Evolutionary conservation across 495 filamentous ascomycete genomes (phyloP), one percentile per base, ranked within the genome.

Genomic region (Podospora bellae-mahoneyi): DNA sequence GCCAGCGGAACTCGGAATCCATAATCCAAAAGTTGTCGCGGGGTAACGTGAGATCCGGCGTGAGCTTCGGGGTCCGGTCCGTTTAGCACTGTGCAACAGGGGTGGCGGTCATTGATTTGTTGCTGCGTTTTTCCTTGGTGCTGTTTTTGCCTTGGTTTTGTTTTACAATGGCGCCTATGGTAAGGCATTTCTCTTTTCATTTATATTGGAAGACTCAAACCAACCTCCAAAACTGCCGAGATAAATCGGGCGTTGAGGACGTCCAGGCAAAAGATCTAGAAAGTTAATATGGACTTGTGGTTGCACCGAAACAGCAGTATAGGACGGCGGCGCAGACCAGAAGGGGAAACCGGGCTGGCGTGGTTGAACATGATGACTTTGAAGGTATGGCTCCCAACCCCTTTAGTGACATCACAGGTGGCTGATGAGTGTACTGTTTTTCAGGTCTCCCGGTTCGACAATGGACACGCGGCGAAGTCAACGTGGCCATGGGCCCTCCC

Each of bases 351-450:
- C 88, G 91, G 27, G 81, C 87, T 53, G 85, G 84, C 64, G 89
- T 90, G 75, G 87, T 91, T 58, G 95, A 98, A 73, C 92, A 97
- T 76, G 96, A 99, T 82, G 88, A 97, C 72, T 95, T 97, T 69
- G 94, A 98, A 78, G 93, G 78, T 78, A 48, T n/a, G 66, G 39
- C 18, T 7, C 26, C 9, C 0, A 3, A 64, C 62, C 69, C 62
- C 56, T 10, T 15, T 0, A 1, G 18, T 26, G 3, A 1, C 19
- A 7, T 10, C 13, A 23, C 20, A n/a, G 30, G 10, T 48, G 23
- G 34, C 13, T 53, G 44, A 26, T 66, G 68, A 64, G 68, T 53
- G 5, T 23, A 34, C 16, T 61, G 16, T 28, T 61, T 5, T 13
- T 20, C 60, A 82, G 79, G 95, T 58, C 84, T 99, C 5, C 95